A percentile compares a stretch with the other conserved stretches of the same genome.
phyloP scores from a whole-genome alignment of 148 eudicot species.

The Limonium bicolor region DNA sequence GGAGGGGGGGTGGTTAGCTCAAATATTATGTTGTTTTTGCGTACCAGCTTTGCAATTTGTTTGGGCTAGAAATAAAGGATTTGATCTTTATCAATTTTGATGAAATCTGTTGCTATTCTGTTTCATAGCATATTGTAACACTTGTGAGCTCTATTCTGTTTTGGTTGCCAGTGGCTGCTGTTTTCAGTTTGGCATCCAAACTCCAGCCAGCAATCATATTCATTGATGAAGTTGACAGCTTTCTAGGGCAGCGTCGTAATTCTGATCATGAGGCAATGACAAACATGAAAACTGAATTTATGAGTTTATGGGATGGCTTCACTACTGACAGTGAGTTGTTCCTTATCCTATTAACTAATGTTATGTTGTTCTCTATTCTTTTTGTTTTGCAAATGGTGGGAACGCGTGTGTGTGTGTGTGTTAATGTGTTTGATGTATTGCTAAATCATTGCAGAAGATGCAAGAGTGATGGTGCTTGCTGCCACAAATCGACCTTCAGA shows the following conservation, averaged over 20 bases:
- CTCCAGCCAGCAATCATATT: slow-evolving; percentile 96
- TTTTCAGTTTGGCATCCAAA: slow-evolving; percentile 84
- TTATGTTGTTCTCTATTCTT: not conserved
- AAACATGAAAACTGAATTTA: slow-evolving; percentile 86
- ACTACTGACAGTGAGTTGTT: slow-evolving; percentile 64
- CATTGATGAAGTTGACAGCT: slow-evolving; percentile 89
- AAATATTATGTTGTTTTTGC: not conserved
- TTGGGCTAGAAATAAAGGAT: not conserved
- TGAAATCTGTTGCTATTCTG: not conserved
- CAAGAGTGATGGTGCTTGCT: slow-evolving; percentile 95
- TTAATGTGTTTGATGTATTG: not conserved
- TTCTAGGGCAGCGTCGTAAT: slow-evolving; percentile 76
- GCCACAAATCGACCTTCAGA: slow-evolving; percentile 97
- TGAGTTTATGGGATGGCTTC: slow-evolving; percentile 97
- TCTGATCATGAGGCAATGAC: slow-evolving; percentile 76
- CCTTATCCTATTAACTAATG: not conserved
- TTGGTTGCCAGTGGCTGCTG: slow-evolving; percentile 60
- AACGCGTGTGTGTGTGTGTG: not conserved
- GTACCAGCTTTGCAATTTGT: not conserved
- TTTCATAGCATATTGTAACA: not conserved
- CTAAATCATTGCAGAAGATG: slow-evolving; percentile 38
- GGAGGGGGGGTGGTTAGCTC: not conserved
- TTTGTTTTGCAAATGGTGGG: not conserved
- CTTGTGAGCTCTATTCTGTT: not conserved
- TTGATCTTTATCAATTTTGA: not conserved